Evolutionary conservation across 345 rosid species (phyloP).

Genomic region (Camelina laxa): DNA sequence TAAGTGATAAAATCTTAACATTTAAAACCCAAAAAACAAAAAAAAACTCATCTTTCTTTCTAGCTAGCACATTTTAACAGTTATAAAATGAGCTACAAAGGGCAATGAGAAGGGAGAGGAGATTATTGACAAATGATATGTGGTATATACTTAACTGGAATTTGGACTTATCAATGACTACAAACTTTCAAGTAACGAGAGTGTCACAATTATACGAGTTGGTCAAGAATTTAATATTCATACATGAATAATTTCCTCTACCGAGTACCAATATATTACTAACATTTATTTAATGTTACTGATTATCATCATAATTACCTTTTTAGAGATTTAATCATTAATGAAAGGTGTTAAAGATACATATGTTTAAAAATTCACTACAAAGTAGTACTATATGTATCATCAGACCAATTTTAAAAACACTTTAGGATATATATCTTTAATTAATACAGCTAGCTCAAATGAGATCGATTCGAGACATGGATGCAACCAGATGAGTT

Average conservation of each 20-base stretch:
- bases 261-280: slow-evolving; percentile 27
- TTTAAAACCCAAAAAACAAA: too few species aligned
- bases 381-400: neutral
- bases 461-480: slow-evolving; percentile 1
- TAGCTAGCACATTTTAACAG: neutral
- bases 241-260: slow-evolving; percentile 36
- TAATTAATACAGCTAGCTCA: neutral
- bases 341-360: neutral
- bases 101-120: slow-evolving; percentile 25
- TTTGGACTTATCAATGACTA: slow-evolving; percentile 40
- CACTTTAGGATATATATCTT: neutral
- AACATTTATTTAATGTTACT: neutral
- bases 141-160: slow-evolving; percentile 26
- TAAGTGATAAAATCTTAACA: too few species aligned
- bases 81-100: slow-evolving; percentile 20
- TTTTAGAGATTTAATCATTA: slow-evolving; percentile 21
- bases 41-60: slow-evolving; percentile 5
- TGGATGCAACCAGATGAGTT: slow-evolving; percentile 7
- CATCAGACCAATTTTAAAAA: neutral
- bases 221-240: slow-evolving; percentile 35
- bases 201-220: slow-evolving; percentile 34
- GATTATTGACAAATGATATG: slow-evolving; percentile 44
- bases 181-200: slow-evolving; percentile 43
- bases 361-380: neutral
- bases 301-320: slow-evolving; percentile 14